A percentile compares a stretch with the other conserved stretches of the same genome.
These are phyloP conservation scores for Elsinoe fawcettii DNA, from an alignment of 2,329 filamentous ascomycete species.

Conservation along the genomic window DNA sequence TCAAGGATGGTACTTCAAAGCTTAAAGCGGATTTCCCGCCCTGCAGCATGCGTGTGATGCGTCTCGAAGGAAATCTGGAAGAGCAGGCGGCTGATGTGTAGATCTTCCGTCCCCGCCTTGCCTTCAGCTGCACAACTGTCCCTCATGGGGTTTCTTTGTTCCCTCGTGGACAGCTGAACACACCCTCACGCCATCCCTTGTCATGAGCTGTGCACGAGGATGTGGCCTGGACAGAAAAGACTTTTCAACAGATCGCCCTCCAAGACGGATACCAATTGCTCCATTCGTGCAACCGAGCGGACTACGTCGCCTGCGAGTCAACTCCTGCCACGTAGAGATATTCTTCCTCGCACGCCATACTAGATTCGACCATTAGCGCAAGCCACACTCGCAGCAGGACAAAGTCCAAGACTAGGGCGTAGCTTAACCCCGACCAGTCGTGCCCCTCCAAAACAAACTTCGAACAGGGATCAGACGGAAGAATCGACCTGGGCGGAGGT, in stretches of 20 bases:
- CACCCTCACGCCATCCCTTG: neutral
- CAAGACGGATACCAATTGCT: constrained; percentile 7
- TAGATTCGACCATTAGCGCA: constrained; percentile 7
- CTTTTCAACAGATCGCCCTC: neutral
- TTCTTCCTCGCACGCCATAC: constrained; percentile 6
- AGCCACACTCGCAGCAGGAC: constrained; percentile 9
- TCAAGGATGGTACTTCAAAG: neutral
- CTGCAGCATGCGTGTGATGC: constrained; percentile 14
- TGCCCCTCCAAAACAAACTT: constrained; percentile 1
- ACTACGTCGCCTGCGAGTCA: constrained; percentile 8
- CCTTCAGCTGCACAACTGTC: neutral
- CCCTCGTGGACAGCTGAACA: constrained; percentile 4
- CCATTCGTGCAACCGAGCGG: constrained; percentile 10
- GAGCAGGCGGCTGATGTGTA: constrained; percentile 11
- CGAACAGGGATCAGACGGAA: constrained; percentile 11
- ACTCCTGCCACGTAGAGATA: constrained; percentile 11
- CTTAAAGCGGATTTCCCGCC: constrained; percentile 10
- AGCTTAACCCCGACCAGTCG: constrained; percentile 10
- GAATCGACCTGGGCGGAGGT: constrained; percentile 5
- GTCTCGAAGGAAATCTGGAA: constrained; percentile 12
- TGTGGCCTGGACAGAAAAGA: neutral
- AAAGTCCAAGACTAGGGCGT: constrained; percentile 13
- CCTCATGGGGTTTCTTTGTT: constrained; percentile 2
- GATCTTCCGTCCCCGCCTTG: constrained; percentile 13
- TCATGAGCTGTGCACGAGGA: neutral